Base-by-base conservation (phyloP, 352 stramenopile genomes). In the Globisporangium camurandrum region DNA sequence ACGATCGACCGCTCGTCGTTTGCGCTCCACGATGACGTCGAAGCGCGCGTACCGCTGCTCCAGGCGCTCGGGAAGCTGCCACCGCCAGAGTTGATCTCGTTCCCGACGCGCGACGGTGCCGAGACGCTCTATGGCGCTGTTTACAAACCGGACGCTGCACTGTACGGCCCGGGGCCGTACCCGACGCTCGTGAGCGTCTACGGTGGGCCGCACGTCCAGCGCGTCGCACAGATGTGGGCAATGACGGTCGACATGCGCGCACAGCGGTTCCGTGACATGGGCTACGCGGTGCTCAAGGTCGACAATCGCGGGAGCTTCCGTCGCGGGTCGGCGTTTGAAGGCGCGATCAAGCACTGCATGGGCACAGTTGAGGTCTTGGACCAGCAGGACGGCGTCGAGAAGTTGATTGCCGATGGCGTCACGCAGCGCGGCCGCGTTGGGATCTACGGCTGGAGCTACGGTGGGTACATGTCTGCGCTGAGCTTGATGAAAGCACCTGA, bases 371-470 rank as follows among this genome's bases (percentile, higher is more conserved):
- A 96, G 66, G 77, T 96, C 52, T 62, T 81, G 28, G 87, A 96
- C 57, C 86, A 96, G 56, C 63, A 87, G 37, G 75, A 89, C 49
- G 84, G 73, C 39, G 81, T 95, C 34, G 62, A 62, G 31, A 85
- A 86, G 62, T 69, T 98, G 38, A 67, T 94, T 16, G 40, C 70
- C 10, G 67, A 96, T 57, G 89, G 93, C 42, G 67, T 98, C 28
- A 95, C 88, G 38, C 85, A 97, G 61, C 57, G 83, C 12, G 84
- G 74, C 9, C 60, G 86, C 53, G 81, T 96, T 48, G 82, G 96
- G 67, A 97, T 99, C 60, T 98, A 98, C 65, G 96, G 96, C 42
- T 99, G 96, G 96, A 98, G 88, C 56, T 98, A 98, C 75, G 96
- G 96, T 46, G 96, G 96, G 14, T 99, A 98, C 74, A 94, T 98